These are phyloP conservation scores for Oldenlandia corymbosa DNA, from an alignment of 257 asterid genomes.

Conservation along the genomic window DNA sequence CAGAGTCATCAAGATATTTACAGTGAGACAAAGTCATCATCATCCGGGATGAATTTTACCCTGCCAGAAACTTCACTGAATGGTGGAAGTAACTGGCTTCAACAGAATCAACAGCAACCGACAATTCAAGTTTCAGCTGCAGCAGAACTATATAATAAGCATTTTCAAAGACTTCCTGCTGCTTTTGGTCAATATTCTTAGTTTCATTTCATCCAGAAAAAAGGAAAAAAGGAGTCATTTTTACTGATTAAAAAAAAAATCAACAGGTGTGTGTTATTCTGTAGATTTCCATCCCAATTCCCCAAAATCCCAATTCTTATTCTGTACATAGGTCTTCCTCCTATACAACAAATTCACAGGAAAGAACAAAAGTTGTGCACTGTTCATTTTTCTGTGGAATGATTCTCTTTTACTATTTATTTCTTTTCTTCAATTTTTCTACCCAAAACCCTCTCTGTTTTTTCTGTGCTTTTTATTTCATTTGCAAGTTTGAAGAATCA, in stretches of 20 bases:
- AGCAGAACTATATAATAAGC: constrained; percentile 47
- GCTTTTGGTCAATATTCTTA: constrained; percentile 68
- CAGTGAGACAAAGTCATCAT: constrained; percentile 30
- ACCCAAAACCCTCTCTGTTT: constrained; percentile 3
- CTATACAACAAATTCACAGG: constrained; percentile 32
- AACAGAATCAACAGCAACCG: constrained; percentile 37
- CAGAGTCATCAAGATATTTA: constrained; percentile 33
- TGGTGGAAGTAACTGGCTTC: constrained; percentile 28
- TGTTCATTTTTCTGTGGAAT: constrained; percentile 17
- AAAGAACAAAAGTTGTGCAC: constrained; percentile 10
- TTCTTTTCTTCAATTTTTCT: not conserved
- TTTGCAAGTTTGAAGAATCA: constrained; percentile 2
- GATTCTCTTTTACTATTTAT: constrained; percentile 15
- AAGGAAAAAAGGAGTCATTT: too few relatives aligned
- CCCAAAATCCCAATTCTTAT: constrained; percentile 27
- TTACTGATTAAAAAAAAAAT: too few relatives aligned
- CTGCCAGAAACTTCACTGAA: constrained; percentile 22
- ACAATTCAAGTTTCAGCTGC: constrained; percentile 33
- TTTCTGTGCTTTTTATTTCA: constrained; percentile 20
- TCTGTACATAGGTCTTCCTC: constrained; percentile 54
- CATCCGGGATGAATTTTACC: constrained; percentile 25
- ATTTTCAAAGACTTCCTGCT: constrained; percentile 51
- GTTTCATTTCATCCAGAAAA: too few relatives aligned
- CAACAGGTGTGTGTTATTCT: constrained; percentile 53
- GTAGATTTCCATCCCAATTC: constrained; percentile 22